Conservation (phyloP, 73 alveolate species). For the Tetrahymena borealis region DNA sequence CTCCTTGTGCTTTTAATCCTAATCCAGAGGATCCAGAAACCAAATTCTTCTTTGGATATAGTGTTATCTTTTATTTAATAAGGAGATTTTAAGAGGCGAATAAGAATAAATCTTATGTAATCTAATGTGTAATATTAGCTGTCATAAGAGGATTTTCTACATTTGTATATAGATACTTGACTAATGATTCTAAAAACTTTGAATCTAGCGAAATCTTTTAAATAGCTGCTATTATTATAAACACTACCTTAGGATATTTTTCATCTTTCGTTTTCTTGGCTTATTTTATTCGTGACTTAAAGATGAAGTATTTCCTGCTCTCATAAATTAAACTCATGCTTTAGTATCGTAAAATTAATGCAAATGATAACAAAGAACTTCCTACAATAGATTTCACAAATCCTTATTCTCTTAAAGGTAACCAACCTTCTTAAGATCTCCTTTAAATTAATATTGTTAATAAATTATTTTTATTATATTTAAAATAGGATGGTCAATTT, state of each 20-base stretch:
- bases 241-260: background rate
- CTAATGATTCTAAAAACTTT: background rate
- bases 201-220: background rate
- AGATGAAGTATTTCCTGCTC: background rate
- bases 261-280: background rate
- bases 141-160: background rate
- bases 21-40: background rate
- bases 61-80: background rate
- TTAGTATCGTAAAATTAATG: background rate
- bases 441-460: no score
- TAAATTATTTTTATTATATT: no score
- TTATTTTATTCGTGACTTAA: background rate
- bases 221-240: background rate
- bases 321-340: background rate
- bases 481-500: background rate
- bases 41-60: background rate
- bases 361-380: background rate
- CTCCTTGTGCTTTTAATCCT: background rate
- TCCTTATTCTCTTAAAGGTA: background rate
- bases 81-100: background rate
- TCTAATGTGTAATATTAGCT: background rate
- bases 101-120: background rate
- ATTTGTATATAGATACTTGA: background rate
- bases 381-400: background rate
- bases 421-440: no score